A percentile compares a stretch with the other conserved stretches of the same genome.
Conservation (phyloP, 495 filamentous ascomycete genomes). For the Margaritispora aquatica region DNA sequence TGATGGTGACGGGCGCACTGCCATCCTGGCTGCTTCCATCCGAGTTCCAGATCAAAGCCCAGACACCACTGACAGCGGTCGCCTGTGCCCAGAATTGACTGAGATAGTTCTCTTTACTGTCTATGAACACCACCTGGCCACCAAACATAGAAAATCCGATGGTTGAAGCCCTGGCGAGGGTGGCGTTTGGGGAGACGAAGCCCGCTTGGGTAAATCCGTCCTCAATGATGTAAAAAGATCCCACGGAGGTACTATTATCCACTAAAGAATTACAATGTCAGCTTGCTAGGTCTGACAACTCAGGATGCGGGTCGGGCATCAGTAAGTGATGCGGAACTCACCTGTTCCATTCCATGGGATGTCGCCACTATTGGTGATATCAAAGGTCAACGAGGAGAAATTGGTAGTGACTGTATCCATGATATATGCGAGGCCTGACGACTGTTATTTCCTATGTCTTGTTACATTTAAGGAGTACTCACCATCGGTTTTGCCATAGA, state of each 20-base stretch:
- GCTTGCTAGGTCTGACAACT: too few species aligned
- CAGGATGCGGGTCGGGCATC: too few species aligned
- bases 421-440: slow-evolving; percentile 3
- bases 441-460: neutral
- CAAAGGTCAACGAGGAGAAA: neutral
- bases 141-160: neutral
- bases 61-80: neutral
- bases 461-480: neutral
- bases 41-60: slow-evolving; percentile 1
- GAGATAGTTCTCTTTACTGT: neutral
- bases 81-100: slow-evolving; percentile 1
- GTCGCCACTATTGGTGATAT: neutral
- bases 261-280: too few species aligned
- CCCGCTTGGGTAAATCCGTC: neutral
- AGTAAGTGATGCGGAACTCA: too few species aligned
- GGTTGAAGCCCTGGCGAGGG: neutral
- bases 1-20: slow-evolving; percentile 4
- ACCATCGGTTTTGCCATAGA: neutral
- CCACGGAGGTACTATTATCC: neutral
- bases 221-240: neutral
- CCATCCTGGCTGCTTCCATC: neutral
- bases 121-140: neutral
- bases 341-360: neutral
- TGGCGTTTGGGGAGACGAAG: neutral
- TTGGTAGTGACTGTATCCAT: neutral